Base-by-base conservation (phyloP, 768 basidiomycete genomes). In the Epithele typhae region DNA sequence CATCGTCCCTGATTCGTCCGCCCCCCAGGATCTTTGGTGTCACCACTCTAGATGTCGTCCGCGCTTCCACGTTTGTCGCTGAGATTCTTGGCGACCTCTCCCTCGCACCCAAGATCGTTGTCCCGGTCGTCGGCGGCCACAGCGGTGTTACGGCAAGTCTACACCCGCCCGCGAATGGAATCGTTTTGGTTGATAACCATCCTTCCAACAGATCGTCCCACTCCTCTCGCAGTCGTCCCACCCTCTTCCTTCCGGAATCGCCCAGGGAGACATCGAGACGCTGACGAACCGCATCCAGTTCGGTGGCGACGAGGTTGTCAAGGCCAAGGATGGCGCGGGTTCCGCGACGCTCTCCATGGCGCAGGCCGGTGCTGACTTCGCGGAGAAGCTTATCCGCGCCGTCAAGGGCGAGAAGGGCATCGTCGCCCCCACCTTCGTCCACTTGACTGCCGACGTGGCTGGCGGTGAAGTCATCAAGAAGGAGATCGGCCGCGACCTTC, bases 261-360 rank as follows among this genome's bases (percentile, higher is more conserved):
- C 73, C n/a, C 59, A 70, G 27, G 71, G 68, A 5, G 64, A 66
- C 1, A 64, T 81, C 58, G 80, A 82, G 22, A 68, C 74, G 12
- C 77, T 97, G 40, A 74, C 88, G 39, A 75, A 91, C 46, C 87
- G 91, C 55, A 91, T 96, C 59, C 93, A 95, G 66, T 96, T 89
- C 60, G 94, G 94, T 46, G 94, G 93, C 48, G 94, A 96, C 58
- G 94, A 98, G 70, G 94, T 98, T 61, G 95, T 98, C 64, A 88
- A 96, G 72, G 96, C 96, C 36, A 99, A 99, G 74, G 87, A 91
- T 59, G 84, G 84, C 55, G 82, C 84, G 43, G 96, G 96, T 37
- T 93, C 91, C 25, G 94, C 94, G 8, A 96, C 93, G n/a, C 80
- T 95, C 47, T 92, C 90, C 25, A 97, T 97, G 93, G 92, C 92